Percentiles rank a stretch among this genome's conserved stretches.
Evolutionary conservation across 768 basidiomycete genomes (phyloP).

Genomic region (Mycena metata): DNA sequence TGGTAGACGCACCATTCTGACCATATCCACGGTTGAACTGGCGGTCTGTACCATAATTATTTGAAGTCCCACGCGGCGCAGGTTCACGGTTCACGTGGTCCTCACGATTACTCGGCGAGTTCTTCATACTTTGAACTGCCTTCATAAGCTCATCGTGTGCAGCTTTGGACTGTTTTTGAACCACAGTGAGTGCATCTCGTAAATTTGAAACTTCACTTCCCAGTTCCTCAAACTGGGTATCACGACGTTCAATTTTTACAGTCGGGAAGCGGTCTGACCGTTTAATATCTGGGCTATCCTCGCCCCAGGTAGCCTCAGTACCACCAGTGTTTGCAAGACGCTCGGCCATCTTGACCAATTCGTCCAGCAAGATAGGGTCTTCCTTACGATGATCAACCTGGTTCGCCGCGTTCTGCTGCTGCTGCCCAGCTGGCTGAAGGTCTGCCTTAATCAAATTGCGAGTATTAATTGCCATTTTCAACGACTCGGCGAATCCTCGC

Average conservation of each 20-base stretch:
- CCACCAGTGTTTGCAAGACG: slow-evolving; percentile 3
- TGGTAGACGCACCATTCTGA: background rate
- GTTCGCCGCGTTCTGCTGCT: background rate
- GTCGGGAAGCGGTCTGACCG: slow-evolving; percentile 15
- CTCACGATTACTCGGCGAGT: background rate
- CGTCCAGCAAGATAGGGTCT: slow-evolving; percentile 20
- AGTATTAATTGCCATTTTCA: slow-evolving; percentile 15
- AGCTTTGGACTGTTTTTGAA: no score
- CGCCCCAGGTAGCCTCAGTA: background rate
- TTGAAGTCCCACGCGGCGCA: background rate
- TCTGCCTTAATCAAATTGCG: slow-evolving; percentile 24
- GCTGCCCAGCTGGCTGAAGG: background rate
- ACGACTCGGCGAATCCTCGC: slow-evolving; percentile 13
- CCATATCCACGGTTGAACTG: background rate
- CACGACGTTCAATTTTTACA: slow-evolving; percentile 6
- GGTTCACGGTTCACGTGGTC: slow-evolving; percentile 7
- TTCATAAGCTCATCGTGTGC: background rate
- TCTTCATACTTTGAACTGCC: slow-evolving; percentile 3
- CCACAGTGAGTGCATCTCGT: background rate
- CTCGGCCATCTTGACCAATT: slow-evolving; percentile 25
- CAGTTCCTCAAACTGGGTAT: slow-evolving; percentile 17
- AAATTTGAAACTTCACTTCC: background rate
- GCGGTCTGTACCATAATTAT: background rate
- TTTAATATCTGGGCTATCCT: background rate
- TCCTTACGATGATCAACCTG: slow-evolving; percentile 12